A percentile compares a stretch with the other conserved stretches of the same genome.
Conservation (phyloP, 208 protist genomes). For the Trypanosoma cruzi region DNA sequence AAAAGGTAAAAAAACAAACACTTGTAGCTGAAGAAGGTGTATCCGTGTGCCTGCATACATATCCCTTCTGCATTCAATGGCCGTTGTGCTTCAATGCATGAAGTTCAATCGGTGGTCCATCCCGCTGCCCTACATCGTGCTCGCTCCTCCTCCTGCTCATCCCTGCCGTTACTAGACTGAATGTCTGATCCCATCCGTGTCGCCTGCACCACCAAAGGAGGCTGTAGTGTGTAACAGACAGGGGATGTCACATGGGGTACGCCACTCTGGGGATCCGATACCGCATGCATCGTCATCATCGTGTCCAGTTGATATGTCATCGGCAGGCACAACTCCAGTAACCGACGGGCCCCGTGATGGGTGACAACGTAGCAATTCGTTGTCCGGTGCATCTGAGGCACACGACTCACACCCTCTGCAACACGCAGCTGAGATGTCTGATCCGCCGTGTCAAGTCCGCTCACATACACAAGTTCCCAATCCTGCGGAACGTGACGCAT, state of each 20-base stretch:
- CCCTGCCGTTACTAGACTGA: conserved; percentile 34
- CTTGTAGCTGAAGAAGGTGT: too few relatives aligned
- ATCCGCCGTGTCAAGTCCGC: conserved; percentile 77
- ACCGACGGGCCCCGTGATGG: conserved; percentile 48
- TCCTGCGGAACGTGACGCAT: conserved; percentile 43
- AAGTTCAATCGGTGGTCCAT: conserved; percentile 19
- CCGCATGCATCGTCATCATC: conserved; percentile 76
- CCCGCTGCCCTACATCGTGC: conserved; percentile 31
- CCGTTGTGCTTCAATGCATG: too few relatives aligned
- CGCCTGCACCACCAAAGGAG: conserved; percentile 69
- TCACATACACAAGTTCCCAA: conserved; percentile 86
- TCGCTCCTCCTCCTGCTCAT: conserved; percentile 28
- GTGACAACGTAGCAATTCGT: conserved; percentile 83
- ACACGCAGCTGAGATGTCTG: conserved; percentile 39
- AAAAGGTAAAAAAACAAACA: too few relatives aligned
- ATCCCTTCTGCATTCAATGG: too few relatives aligned
- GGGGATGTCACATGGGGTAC: conserved; percentile 54
- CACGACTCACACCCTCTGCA: conserved; percentile 51
- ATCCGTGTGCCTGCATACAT: too few relatives aligned
- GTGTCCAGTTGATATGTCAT: conserved; percentile 89
- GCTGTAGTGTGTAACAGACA: conserved; percentile 84
- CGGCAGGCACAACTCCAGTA: conserved; percentile 66
- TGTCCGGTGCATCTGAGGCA: conserved; percentile 85
- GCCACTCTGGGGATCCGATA: neutral
- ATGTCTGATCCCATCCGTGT: conserved; percentile 79